A percentile compares a stretch with the other conserved stretches of the same genome.
These are phyloP conservation scores for Cicer bijugum DNA, from an alignment of 306 rosid species.

Conservation along the genomic window DNA sequence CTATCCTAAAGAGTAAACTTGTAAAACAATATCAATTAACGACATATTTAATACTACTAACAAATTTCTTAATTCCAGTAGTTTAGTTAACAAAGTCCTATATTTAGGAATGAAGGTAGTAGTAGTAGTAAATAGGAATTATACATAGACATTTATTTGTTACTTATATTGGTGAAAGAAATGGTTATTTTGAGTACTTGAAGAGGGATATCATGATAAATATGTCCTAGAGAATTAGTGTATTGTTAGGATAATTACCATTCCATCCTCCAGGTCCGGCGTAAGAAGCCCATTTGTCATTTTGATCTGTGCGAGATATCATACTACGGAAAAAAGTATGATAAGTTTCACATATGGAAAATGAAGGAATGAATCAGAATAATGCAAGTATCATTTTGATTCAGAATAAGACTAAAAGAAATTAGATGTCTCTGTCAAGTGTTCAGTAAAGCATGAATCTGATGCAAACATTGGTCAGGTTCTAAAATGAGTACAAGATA, in stretches of 20 bases:
- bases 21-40: too few relatives aligned
- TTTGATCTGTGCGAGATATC: constrained; percentile 65
- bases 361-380: constrained; percentile 17
- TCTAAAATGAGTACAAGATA: constrained; percentile 15
- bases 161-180: constrained; percentile 17
- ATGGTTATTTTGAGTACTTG: background rate
- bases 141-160: background rate
- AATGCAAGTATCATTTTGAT: constrained; percentile 3
- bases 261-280: constrained; percentile 91
- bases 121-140: constrained; percentile 8
- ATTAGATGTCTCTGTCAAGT: background rate
- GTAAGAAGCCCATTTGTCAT: constrained; percentile 76
- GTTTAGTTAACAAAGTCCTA: too few relatives aligned
- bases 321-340: constrained; percentile 49
- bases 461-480: constrained; percentile 3
- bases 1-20: too few relatives aligned
- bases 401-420: constrained; percentile 14
- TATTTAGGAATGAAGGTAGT: too few relatives aligned
- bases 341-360: constrained; percentile 22
- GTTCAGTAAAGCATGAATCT: constrained; percentile 20
- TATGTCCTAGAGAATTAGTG: background rate
- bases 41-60: too few relatives aligned
- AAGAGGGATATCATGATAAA: constrained; percentile 1
- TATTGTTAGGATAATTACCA: constrained; percentile 49
- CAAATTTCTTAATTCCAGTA: too few relatives aligned